Evolutionary conservation across 208 protist species (phyloP).

Genomic region (Acanthamoeba royreba): DNA sequence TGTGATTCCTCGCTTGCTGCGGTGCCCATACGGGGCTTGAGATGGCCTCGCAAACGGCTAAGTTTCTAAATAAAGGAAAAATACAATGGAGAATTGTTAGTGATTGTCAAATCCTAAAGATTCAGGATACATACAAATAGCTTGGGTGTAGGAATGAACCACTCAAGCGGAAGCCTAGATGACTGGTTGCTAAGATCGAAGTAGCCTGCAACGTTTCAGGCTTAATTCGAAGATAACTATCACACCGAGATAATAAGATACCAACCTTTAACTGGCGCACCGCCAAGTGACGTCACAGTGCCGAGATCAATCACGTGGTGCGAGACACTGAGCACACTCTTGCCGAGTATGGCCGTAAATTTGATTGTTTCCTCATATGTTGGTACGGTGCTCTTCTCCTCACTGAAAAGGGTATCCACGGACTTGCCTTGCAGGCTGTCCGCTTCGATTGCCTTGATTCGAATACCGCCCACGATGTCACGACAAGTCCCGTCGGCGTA

Average conservation of each 20-base stretch:
- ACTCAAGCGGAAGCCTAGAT: background rate
- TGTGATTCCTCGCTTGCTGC: background rate
- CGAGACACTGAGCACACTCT: constrained; percentile 52
- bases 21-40: background rate
- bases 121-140: background rate
- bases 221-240: no score
- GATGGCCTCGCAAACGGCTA: background rate
- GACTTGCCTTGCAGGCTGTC: background rate
- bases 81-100: background rate
- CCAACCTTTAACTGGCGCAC: background rate
- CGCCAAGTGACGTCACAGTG: constrained; percentile 39
- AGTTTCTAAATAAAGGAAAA: background rate
- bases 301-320: constrained; percentile 57
- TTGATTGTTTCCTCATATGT: constrained; percentile 66
- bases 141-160: constrained; percentile 3
- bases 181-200: background rate
- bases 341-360: constrained; percentile 60
- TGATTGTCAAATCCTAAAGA: background rate
- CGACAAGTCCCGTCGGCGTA: constrained; percentile 64
- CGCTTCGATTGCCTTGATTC: constrained; percentile 54
- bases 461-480: constrained; percentile 65
- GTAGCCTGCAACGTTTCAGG: background rate
- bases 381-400: background rate
- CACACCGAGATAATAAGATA: no score
- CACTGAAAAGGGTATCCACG: background rate